Conservation (phyloP, 768 basidiomycete genomes). For the Suillus brevipes region DNA sequence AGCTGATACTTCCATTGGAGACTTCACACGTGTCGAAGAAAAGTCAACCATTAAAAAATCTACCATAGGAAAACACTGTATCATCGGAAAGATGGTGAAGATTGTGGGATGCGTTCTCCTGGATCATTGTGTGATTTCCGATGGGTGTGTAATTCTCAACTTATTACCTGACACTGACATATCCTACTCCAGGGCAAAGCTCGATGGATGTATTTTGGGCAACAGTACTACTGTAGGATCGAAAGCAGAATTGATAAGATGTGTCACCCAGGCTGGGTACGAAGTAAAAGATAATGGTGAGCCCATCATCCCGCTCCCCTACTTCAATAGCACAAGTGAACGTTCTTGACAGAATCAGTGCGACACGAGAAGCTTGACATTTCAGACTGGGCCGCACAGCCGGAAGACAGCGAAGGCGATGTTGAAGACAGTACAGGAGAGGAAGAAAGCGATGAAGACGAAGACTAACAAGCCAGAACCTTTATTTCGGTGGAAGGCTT, state of each 20-base stretch:
- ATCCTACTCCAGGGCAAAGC: slow-evolving; percentile 54
- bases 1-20: slow-evolving; percentile 58
- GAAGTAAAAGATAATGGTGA: slow-evolving; percentile 66
- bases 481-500: neutral
- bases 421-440: slow-evolving; percentile 20
- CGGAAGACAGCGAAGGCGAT: slow-evolving; percentile 25
- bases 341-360: slow-evolving; percentile 42
- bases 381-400: slow-evolving; percentile 52
- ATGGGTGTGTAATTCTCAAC: slow-evolving; percentile 57
- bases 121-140: slow-evolving; percentile 86
- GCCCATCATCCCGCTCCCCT: slow-evolving; percentile 9
- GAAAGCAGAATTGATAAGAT: slow-evolving; percentile 67
- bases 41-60: slow-evolving; percentile 78
- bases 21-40: slow-evolving; percentile 81
- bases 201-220: slow-evolving; percentile 77
- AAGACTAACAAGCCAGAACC: slow-evolving; percentile 6
- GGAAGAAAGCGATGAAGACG: slow-evolving; percentile 16
- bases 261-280: slow-evolving; percentile 77
- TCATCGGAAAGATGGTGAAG: slow-evolving; percentile 82
- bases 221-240: slow-evolving; percentile 69
- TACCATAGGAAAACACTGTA: slow-evolving; percentile 79
- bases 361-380: slow-evolving; percentile 59
- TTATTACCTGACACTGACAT: slow-evolving; percentile 11
- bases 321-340: neutral
- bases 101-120: slow-evolving; percentile 80